Evolutionary conservation across 139 green algal species (phyloP), one percentile per base, ranked within the genome.

Genomic region (Chlamydomonas eustigma): DNA sequence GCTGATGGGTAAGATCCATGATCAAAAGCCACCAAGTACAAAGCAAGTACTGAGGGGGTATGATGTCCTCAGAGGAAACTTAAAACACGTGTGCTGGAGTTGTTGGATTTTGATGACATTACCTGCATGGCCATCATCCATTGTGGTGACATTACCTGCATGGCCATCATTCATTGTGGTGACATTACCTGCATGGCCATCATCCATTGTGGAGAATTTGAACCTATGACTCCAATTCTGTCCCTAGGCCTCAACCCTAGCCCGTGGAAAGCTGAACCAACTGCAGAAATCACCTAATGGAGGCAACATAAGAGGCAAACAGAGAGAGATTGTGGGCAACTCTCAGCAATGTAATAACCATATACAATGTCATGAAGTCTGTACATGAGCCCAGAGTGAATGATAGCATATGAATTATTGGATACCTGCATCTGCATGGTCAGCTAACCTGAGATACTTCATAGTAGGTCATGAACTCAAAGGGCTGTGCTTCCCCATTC

Each of bases 191-290:
- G 86, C 85, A 92, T 90, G 25, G 89, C 79, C 12, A 92, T 79
- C 85, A 92, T 90, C 89, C 88, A 92, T 78, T 94, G 71, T 1
- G 83, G 80, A 79, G 70, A 89, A 80, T 94, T 94, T 35, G 75
- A 39, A 0, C 85, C 85, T 36, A 89, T 86, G 6, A 92, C 70
- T 25, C 86, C 81, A 4, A 91, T 75, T 67, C 71, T 74, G 78
- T 86, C 79, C 12, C 63, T 31, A 0, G 74, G 38, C 52, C 73
- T 76, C 3, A 90, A 28, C 22, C 85, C 86, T 64, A 81, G 25
- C 1, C 28, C 33, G 0, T 33, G 37, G 50, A 88, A 83, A 22
- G 69, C 86, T 31, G 79, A 76, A 18, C 51, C 75, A 28, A 87
- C 50, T 1, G 8, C 83, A 31, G n/a, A n/a, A 22, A 76, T 44